A percentile compares a stretch with the other conserved stretches of the same genome.
These are phyloP conservation scores for Didymellaceae sp. DNA, from an alignment of 2,329 filamentous ascomycete genomes.

Conservation along the genomic window DNA sequence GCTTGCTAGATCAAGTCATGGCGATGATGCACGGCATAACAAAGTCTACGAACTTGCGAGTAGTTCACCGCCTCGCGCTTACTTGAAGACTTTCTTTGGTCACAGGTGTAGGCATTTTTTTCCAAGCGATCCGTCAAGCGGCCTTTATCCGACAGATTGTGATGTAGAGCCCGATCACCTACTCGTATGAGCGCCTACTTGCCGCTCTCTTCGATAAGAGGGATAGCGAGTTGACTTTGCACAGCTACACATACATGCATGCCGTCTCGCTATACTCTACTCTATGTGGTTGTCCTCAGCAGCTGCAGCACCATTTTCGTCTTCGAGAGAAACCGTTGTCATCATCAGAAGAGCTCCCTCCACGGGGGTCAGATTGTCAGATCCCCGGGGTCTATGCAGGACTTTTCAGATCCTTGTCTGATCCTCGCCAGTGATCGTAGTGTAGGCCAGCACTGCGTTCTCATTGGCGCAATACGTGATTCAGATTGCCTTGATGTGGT, in stretches of 20 bases:
- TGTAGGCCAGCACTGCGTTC: slow-evolving; percentile 12
- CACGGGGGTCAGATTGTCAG: background rate
- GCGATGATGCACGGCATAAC: background rate
- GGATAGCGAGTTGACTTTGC: no score
- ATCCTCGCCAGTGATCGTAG: slow-evolving; percentile 32
- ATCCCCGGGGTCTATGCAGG: background rate
- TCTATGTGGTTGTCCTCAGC: no score
- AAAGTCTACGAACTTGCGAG: slow-evolving; percentile 2
- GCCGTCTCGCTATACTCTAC: no score
- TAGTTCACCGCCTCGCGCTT: slow-evolving; percentile 24
- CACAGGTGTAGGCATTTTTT: background rate
- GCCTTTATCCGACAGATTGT: background rate
- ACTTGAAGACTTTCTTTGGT: slow-evolving; percentile 16
- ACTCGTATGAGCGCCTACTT: background rate
- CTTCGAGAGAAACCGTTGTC: background rate
- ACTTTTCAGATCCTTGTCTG: slow-evolving; percentile 28
- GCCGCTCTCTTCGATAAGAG: no score
- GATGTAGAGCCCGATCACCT: slow-evolving; percentile 1
- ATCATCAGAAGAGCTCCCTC: background rate
- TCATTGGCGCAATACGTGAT: slow-evolving; percentile 35
- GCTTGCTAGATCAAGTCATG: background rate
- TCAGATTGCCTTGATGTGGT: slow-evolving; percentile 23
- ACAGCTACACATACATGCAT: no score
- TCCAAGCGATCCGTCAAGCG: background rate
- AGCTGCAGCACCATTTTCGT: background rate